These are phyloP conservation scores for Gynostemma pentaphyllum DNA, from an alignment of 306 rosid genomes.

Conservation along the genomic window DNA sequence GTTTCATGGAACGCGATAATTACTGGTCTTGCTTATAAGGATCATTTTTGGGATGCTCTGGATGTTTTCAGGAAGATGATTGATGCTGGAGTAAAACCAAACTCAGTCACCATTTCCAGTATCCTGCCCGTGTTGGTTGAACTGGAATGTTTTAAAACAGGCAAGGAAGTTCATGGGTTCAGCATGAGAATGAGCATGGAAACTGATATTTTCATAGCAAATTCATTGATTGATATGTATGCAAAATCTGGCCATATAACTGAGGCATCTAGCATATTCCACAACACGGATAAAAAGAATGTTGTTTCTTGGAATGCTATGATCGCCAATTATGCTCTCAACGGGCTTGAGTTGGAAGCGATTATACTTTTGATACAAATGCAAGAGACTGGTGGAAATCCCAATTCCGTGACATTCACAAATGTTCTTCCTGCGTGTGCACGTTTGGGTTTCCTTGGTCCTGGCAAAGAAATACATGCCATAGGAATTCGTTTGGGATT, in stretches of 20 bases:
- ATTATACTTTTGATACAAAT: slow-evolving; percentile 44
- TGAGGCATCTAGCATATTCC: slow-evolving; percentile 44
- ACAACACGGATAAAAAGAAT: slow-evolving; percentile 41
- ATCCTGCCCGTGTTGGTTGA: slow-evolving; percentile 66
- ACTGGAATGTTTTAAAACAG: slow-evolving; percentile 35
- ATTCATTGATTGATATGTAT: slow-evolving; percentile 77
- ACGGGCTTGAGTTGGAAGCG: slow-evolving; percentile 49
- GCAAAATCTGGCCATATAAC: slow-evolving; percentile 52
- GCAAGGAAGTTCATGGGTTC: slow-evolving; percentile 62
- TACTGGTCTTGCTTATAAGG: slow-evolving; percentile 50
- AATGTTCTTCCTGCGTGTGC: slow-evolving; percentile 88
- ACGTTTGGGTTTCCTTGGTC: slow-evolving; percentile 42
- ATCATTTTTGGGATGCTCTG: slow-evolving; percentile 33
- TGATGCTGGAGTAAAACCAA: slow-evolving; percentile 39
- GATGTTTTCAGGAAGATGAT: slow-evolving; percentile 51
- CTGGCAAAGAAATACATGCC: slow-evolving; percentile 78
- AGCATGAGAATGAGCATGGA: slow-evolving; percentile 42
- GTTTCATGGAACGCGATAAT: slow-evolving; percentile 84
- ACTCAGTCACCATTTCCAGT: slow-evolving; percentile 58
- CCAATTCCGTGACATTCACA: slow-evolving; percentile 63
- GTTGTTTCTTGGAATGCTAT: slow-evolving; percentile 85
- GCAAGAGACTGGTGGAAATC: slow-evolving; percentile 54
- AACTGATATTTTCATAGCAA: slow-evolving; percentile 50
- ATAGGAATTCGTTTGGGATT: slow-evolving; percentile 35
- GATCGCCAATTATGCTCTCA: slow-evolving; percentile 76